These are phyloP conservation scores for Thymus mandschuricus DNA, from an alignment of 257 asterid species.

Conservation along the genomic window DNA sequence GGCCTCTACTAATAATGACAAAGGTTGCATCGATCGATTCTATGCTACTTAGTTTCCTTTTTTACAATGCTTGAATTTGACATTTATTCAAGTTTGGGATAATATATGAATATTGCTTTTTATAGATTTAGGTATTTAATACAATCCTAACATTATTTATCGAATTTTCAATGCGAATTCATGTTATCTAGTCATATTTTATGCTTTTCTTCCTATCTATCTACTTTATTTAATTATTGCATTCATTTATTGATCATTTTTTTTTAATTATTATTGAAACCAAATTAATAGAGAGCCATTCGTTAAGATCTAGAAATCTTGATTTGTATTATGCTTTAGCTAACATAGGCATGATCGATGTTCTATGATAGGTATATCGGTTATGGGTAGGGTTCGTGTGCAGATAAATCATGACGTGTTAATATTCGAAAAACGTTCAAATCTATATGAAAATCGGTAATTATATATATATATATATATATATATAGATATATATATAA, in stretches of 20 bases:
- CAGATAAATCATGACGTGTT: no score
- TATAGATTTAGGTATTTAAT: not conserved
- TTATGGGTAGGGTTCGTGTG: no score
- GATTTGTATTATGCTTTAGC: not conserved
- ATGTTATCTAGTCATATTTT: not conserved
- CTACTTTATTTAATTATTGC: no score
- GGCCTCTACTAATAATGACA: slow-evolving; percentile 20
- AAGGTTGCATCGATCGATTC: slow-evolving; percentile 1
- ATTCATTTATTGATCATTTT: no score
- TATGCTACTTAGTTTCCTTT: not conserved
- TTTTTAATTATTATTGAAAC: no score
- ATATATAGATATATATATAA: no score
- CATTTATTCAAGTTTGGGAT: not conserved
- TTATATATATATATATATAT: no score
- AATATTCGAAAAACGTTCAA: no score
- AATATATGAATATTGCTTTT: not conserved
- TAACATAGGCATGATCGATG: not conserved
- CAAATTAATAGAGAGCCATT: not conserved
- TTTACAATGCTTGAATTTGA: not conserved
- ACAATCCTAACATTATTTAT: not conserved
- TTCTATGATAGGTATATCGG: not conserved
- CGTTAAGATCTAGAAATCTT: not conserved
- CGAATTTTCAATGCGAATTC: not conserved
- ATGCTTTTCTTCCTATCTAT: not conserved
- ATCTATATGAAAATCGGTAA: no score